These are phyloP conservation scores for Francoa sonchifolia DNA, from an alignment of 441 rosid species.

Conservation along the genomic window DNA sequence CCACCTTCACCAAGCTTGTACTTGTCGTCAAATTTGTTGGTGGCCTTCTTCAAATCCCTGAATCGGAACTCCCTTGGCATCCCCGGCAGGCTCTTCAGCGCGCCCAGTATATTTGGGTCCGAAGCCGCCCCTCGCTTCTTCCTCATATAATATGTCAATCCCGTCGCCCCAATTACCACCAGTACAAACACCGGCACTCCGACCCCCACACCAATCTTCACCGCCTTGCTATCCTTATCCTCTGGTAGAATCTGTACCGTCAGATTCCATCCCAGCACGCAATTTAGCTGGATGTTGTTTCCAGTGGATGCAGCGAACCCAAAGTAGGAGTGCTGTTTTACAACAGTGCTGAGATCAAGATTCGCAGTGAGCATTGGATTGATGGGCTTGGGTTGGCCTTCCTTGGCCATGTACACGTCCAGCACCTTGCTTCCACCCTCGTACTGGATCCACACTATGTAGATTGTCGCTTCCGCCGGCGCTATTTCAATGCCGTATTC, in stretches of 20 bases:
- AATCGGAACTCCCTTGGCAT: constrained; percentile 35
- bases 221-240: not conserved
- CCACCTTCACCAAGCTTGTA: constrained; percentile 41
- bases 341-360: constrained; percentile 26
- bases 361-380: constrained; percentile 20
- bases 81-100: constrained; percentile 40
- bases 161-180: constrained; percentile 7
- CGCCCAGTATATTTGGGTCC: constrained; percentile 23
- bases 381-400: constrained; percentile 13
- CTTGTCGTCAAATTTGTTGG: constrained; percentile 34
- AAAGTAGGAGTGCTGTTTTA: constrained; percentile 27
- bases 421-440: constrained; percentile 17
- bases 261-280: constrained; percentile 34
- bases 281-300: constrained; percentile 30
- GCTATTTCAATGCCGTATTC: constrained; percentile 21
- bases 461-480: constrained; percentile 12
- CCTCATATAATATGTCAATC: constrained; percentile 7
- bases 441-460: constrained; percentile 34
- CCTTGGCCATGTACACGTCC: constrained; percentile 28
- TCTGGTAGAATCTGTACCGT: constrained; percentile 23
- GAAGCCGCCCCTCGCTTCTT: constrained; percentile 16
- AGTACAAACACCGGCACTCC: constrained; percentile 15
- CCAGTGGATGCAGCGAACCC: constrained; percentile 59
- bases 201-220: constrained; percentile 14
- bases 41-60: constrained; percentile 38